Conservation (phyloP, 2,329 filamentous ascomycete species). For the Aureobasidium sp. region DNA sequence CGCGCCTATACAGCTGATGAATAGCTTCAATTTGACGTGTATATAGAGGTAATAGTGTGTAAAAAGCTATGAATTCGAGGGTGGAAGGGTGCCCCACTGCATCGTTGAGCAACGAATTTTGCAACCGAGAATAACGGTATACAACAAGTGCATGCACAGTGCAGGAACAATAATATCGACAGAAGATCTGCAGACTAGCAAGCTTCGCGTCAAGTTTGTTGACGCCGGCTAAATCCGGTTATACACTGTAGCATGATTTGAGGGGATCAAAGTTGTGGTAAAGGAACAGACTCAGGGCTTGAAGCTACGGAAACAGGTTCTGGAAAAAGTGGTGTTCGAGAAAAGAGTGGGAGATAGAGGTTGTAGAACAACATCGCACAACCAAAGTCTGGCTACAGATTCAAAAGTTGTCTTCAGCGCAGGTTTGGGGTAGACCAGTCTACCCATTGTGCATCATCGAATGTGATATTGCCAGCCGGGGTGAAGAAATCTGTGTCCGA, state of each 20-base stretch:
- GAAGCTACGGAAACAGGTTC: background rate
- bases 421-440: slow-evolving; percentile 11
- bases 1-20: no score
- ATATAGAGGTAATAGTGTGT: no score
- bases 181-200: background rate
- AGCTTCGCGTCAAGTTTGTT: background rate
- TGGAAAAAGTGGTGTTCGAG: background rate
- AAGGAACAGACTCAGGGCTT: background rate
- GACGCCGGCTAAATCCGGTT: background rate
- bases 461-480: slow-evolving; percentile 26
- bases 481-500: slow-evolving; percentile 24
- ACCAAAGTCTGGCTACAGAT: background rate
- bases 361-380: no score
- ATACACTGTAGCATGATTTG: background rate
- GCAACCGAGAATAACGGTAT: no score
- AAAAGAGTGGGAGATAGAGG: background rate
- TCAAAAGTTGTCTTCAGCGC: background rate
- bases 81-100: no score
- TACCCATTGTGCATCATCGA: slow-evolving; percentile 22
- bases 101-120: no score
- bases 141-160: no score
- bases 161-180: background rate
- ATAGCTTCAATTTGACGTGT: no score
- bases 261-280: background rate
- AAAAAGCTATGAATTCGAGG: no score